Percentiles rank a stretch among this genome's conserved stretches.
Conservation (phyloP, 177 flowering plant genomes). For the Vitis hybrid region DNA sequence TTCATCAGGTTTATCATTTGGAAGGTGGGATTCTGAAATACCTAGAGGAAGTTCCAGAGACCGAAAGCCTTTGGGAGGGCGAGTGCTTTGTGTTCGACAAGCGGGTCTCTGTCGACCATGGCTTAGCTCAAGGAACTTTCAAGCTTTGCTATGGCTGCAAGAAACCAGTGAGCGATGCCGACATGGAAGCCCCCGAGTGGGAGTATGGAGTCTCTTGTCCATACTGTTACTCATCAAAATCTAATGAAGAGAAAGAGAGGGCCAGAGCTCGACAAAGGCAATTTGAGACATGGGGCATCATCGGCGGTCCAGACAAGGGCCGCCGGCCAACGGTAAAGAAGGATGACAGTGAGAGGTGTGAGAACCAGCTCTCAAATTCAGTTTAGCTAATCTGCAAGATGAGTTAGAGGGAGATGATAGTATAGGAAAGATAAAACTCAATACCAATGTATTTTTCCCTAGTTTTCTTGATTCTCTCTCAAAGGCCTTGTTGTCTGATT, state of each 20-base stretch:
- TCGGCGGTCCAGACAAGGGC: constrained; percentile 93
- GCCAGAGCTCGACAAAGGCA: constrained; percentile 93
- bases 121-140: constrained; percentile 72
- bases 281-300: constrained; percentile 76
- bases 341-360: not conserved
- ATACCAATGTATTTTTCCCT: too few relatives aligned
- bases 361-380: constrained; percentile 30
- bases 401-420: too few relatives aligned
- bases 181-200: constrained; percentile 86
- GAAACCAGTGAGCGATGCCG: constrained; percentile 82
- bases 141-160: constrained; percentile 97
- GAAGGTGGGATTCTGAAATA: constrained; percentile 93
- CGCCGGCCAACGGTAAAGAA: constrained; percentile 39
- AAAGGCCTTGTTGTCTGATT: not conserved
- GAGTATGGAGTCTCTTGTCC: constrained; percentile 90
- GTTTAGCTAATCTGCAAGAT: constrained; percentile 7
- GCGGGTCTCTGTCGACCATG: constrained; percentile 90
- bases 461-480: not conserved
- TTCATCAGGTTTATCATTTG: constrained; percentile 82
- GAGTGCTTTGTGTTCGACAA: constrained; percentile 98
- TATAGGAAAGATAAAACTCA: not conserved
- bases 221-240: constrained; percentile 70
- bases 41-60: constrained; percentile 78
- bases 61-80: constrained; percentile 91
- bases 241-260: constrained; percentile 90